A percentile compares a stretch with the other conserved stretches of the same genome.
Evolutionary conservation across 176 grass and related monocot genomes (phyloP).

Genomic region (Aegilops speltoides): DNA sequence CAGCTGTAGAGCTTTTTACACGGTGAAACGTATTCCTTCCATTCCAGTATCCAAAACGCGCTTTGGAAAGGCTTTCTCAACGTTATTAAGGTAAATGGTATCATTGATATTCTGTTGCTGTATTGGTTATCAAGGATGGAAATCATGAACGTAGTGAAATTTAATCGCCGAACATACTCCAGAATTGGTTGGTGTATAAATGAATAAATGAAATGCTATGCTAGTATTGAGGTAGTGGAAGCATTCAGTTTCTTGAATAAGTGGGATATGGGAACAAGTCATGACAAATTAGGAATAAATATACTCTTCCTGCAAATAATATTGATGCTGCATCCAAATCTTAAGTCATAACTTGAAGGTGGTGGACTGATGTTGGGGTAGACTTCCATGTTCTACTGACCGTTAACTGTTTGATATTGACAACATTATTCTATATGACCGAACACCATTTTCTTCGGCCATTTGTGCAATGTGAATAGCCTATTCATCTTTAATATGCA

Average conservation of each 20-base stretch:
- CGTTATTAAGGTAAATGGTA: constrained; percentile 9
- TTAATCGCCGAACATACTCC: not conserved
- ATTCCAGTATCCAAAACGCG: not conserved
- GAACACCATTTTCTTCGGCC: too few relatives aligned
- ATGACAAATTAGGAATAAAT: not conserved
- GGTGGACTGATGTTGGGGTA: too few relatives aligned
- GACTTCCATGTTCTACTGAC: too few relatives aligned
- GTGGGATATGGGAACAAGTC: not conserved
- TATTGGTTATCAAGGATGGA: not conserved
- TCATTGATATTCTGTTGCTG: not conserved
- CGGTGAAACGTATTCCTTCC: not conserved
- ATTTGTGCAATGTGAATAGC: too few relatives aligned
- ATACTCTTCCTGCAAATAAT: too few relatives aligned
- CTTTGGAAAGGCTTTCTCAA: not conserved
- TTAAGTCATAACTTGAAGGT: too few relatives aligned
- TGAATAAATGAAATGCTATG: not conserved
- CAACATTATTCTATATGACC: too few relatives aligned
- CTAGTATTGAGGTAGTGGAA: not conserved
- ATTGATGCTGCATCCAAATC: too few relatives aligned
- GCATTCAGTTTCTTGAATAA: too few relatives aligned
- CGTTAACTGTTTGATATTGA: too few relatives aligned
- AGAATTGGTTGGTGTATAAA: not conserved
- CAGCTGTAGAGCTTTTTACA: constrained; percentile 6
- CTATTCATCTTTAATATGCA: too few relatives aligned
- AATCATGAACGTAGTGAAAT: not conserved